Conservation (phyloP, 441 rosid genomes). For the Croton laevigatus region DNA sequence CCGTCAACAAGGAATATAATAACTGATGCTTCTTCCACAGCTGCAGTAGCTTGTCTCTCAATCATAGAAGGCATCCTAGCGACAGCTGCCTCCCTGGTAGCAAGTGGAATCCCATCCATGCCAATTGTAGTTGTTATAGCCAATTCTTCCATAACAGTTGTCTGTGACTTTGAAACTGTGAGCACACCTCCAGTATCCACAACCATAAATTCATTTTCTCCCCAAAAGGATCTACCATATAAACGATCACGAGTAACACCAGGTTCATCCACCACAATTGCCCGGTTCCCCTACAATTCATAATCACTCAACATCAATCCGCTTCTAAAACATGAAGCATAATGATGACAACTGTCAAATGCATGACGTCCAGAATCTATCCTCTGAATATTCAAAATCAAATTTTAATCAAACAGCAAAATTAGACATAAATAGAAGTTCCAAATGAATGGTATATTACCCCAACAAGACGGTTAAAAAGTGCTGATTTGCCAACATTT, state of each 20-base stretch:
- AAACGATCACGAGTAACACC: constrained; percentile 94
- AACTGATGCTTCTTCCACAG: constrained; percentile 78
- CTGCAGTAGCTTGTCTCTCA: constrained; percentile 89
- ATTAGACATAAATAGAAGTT: neutral
- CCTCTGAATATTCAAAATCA: neutral
- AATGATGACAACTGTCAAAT: neutral
- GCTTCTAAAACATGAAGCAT: neutral
- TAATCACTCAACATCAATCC: constrained; percentile 1
- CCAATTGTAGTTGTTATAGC: constrained; percentile 78
- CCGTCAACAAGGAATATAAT: constrained; percentile 91
- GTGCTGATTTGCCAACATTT: constrained; percentile 93
- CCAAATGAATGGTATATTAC: constrained; percentile 29
- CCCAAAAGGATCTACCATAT: constrained; percentile 93
- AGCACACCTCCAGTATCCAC: constrained; percentile 96
- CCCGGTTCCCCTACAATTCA: constrained; percentile 61
- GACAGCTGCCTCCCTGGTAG: constrained; percentile 83
- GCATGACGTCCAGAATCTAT: neutral
- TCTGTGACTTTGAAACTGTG: constrained; percentile 70
- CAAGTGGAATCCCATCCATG: constrained; percentile 86
- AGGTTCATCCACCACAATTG: constrained; percentile 96
- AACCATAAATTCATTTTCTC: constrained; percentile 74
- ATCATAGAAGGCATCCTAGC: constrained; percentile 98
- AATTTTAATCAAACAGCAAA: neutral
- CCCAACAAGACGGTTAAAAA: constrained; percentile 95
- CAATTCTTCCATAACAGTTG: constrained; percentile 72